Evolutionary conservation across 2,329 filamentous ascomycete species (phyloP).

Genomic region (Lasiodiplodia gonubiensis): DNA sequence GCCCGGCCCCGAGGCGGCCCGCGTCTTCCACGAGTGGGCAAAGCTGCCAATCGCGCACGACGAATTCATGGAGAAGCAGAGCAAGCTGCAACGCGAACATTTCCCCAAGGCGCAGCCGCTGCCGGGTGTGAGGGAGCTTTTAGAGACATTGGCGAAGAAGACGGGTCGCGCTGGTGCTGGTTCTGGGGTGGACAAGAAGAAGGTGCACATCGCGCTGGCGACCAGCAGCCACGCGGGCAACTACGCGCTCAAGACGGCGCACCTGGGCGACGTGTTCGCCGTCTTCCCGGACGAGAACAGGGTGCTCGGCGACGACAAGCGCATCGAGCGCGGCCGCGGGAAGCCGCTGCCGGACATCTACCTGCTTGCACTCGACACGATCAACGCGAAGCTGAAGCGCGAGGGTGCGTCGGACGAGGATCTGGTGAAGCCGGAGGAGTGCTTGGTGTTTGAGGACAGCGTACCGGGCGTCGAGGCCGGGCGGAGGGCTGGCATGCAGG

Average conservation of each 20-base stretch:
- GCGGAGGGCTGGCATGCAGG: slow-evolving; percentile 89
- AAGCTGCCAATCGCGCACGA: slow-evolving; percentile 76
- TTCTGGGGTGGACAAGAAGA: background rate
- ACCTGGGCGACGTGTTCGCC: slow-evolving; percentile 58
- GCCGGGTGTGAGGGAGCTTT: slow-evolving; percentile 74
- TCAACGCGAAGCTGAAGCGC: slow-evolving; percentile 73
- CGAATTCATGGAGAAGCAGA: slow-evolving; percentile 67
- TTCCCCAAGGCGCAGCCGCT: slow-evolving; percentile 80
- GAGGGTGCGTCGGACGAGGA: slow-evolving; percentile 61
- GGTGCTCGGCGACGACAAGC: slow-evolving; percentile 82
- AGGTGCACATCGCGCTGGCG: slow-evolving; percentile 70
- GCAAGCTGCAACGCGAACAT: slow-evolving; percentile 68
- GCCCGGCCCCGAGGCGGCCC: slow-evolving; percentile 63
- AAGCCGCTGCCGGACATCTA: slow-evolving; percentile 97
- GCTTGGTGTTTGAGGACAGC: slow-evolving; percentile 94
- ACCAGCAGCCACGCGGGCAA: slow-evolving; percentile 76
- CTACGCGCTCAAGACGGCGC: slow-evolving; percentile 75
- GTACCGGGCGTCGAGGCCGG: slow-evolving; percentile 93
- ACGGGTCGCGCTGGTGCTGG: background rate
- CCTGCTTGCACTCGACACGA: slow-evolving; percentile 78
- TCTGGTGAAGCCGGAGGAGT: slow-evolving; percentile 79
- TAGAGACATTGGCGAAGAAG: slow-evolving; percentile 60
- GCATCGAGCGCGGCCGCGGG: slow-evolving; percentile 79
- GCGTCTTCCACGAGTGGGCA: slow-evolving; percentile 80
- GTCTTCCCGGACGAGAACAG: slow-evolving; percentile 71